phyloP scores from a whole-genome alignment of 352 stramenopile species.

The Globisporangium carolinianum region DNA sequence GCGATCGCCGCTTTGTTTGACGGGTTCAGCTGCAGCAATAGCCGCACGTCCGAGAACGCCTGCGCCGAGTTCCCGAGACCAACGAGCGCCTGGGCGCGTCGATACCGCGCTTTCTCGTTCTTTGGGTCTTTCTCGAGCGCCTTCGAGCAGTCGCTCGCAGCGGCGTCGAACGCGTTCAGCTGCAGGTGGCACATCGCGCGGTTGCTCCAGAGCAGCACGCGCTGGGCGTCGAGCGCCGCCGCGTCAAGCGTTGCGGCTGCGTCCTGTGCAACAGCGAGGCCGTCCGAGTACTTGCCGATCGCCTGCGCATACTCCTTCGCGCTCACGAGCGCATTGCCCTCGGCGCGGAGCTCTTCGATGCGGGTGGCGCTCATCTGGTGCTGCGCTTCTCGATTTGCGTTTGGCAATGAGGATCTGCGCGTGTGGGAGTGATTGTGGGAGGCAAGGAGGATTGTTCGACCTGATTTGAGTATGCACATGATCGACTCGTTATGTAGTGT shows the following conservation, averaged over 20 bases:
- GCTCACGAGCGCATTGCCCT: conserved; percentile 72
- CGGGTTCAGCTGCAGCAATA: conserved; percentile 64
- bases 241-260: conserved; percentile 12
- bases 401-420: no score
- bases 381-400: neutral
- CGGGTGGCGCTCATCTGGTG: neutral
- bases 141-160: conserved; percentile 43
- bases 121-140: conserved; percentile 37
- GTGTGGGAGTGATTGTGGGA: neutral
- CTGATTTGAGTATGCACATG: neutral
- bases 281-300: conserved; percentile 62
- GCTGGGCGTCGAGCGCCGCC: conserved; percentile 27
- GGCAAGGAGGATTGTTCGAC: neutral
- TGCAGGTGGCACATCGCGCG: conserved; percentile 67
- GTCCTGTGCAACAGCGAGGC: conserved; percentile 17
- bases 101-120: conserved; percentile 78
- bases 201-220: conserved; percentile 70
- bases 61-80: conserved; percentile 56
- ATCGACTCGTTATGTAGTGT: no score
- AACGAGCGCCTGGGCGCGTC: conserved; percentile 65
- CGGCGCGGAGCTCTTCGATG: conserved; percentile 57
- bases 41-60: conserved; percentile 62
- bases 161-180: conserved; percentile 46
- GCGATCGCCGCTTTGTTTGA: conserved; percentile 67
- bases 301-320: conserved; percentile 58